Conservation (phyloP, 2,329 filamentous ascomycete genomes). For the Clonostachys solani region DNA sequence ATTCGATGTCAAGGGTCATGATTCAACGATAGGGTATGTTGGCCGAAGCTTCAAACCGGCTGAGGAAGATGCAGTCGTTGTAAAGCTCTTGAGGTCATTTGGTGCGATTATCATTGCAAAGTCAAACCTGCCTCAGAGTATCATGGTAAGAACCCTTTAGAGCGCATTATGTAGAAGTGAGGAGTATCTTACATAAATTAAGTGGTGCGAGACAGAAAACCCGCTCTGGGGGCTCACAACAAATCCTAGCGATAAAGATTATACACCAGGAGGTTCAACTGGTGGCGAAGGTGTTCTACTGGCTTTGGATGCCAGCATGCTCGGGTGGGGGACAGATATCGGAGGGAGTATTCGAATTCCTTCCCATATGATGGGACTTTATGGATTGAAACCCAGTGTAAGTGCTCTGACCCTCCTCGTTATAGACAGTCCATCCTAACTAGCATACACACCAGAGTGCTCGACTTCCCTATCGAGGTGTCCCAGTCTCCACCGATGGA, state of each 20-base stretch:
- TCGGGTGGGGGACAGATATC: conserved; percentile 85
- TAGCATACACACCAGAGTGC: conserved; percentile 33
- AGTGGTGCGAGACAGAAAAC: conserved; percentile 20
- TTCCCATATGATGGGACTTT: conserved; percentile 86
- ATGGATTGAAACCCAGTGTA: conserved; percentile 35
- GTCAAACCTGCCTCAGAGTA: conserved; percentile 71
- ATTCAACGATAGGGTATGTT: conserved; percentile 68
- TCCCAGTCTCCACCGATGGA: conserved; percentile 57
- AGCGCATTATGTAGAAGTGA: not conserved
- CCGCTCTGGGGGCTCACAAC: conserved; percentile 72
- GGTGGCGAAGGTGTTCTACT: conserved; percentile 80
- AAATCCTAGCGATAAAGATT: conserved; percentile 80
- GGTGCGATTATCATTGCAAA: conserved; percentile 90
- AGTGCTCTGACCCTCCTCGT: not conserved
- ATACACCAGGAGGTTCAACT: conserved; percentile 89
- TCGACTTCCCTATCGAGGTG: conserved; percentile 52
- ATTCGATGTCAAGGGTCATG: conserved; percentile 77
- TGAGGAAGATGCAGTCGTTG: conserved; percentile 64
- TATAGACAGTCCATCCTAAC: not conserved
- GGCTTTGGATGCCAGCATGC: conserved; percentile 74
- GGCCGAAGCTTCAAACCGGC: conserved; percentile 38
- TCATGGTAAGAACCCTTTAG: conserved; percentile 43
- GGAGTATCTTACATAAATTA: not conserved
- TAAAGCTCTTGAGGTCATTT: conserved; percentile 77
- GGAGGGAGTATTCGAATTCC: conserved; percentile 84